These are phyloP conservation scores for Lodderomyces oxycetoniae DNA, from an alignment of 1,139 yeast genomes.

Conservation along the genomic window DNA sequence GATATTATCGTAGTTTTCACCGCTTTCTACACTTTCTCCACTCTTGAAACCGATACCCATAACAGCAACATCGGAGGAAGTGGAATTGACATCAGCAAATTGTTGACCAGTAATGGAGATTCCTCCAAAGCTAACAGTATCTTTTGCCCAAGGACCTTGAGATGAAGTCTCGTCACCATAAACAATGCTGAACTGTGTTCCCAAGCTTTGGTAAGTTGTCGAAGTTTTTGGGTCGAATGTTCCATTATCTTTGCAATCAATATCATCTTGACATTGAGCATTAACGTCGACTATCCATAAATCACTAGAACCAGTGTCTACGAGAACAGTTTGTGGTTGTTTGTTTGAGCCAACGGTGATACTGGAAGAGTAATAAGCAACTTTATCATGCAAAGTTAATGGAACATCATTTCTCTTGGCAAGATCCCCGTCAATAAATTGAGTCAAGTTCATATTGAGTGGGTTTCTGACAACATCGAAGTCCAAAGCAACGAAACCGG, in stretches of 20 bases:
- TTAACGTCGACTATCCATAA: constrained; percentile 20
- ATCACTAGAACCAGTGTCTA: constrained; percentile 27
- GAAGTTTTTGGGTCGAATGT: constrained; percentile 8
- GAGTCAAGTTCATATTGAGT: constrained; percentile 21
- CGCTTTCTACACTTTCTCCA: constrained; percentile 10
- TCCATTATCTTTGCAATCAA: constrained; percentile 7
- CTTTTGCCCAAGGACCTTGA: constrained; percentile 53
- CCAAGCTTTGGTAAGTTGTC: constrained; percentile 8
- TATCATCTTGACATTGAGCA: constrained; percentile 7
- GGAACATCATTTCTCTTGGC: neutral
- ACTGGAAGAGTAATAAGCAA: constrained; percentile 7
- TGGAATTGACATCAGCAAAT: constrained; percentile 17
- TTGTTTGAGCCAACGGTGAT: constrained; percentile 12
- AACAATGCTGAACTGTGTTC: constrained; percentile 9
- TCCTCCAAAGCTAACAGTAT: constrained; percentile 21
- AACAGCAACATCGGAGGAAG: constrained; percentile 15
- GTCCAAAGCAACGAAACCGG: constrained; percentile 12
- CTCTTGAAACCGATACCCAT: constrained; percentile 21
- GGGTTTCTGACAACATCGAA: constrained; percentile 9
- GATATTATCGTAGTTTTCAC: constrained; percentile 24
- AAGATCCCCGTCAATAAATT: neutral
- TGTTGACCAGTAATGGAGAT: constrained; percentile 12
- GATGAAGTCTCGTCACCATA: constrained; percentile 22
- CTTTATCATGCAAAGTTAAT: neutral
- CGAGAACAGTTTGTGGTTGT: constrained; percentile 13